Base-by-base conservation (phyloP, 179 eudicot genomes). In the Monotropa hypopitys region DNA sequence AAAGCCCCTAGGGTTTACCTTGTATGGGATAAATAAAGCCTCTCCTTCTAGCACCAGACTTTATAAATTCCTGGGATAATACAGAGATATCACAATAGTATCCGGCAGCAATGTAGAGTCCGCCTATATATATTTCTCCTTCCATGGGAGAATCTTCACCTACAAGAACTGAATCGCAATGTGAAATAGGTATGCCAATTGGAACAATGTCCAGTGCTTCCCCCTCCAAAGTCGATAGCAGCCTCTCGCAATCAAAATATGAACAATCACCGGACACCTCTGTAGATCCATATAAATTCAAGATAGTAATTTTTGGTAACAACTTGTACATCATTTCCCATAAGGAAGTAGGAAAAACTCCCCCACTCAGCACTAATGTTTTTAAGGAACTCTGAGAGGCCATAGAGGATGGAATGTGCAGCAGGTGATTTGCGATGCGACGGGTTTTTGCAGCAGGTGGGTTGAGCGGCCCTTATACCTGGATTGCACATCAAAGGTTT, bases 251-350 rank as follows among this genome's bases (percentile, higher is more conserved):
- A 76, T 95, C 95, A 81, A 91, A 95, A 84, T 86, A 95, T 59
- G 93, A 88, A 84, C 97, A 95, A 79, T 95, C 99, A 65, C 97
- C 99, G 38, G 97, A 88, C 50, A 89, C 99, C 93, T 95, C 99
- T 28, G 99, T 93, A 75, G 97, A 91, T 26, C 99, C 99, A 84
- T 95, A 95, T n/a, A 93, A 81, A 84, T 95, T 95, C 86, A 95
- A 88, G 79, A 95, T 86, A 76, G 77, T 38, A 78, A 93, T 86
- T 74, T 70, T 78, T 21, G 97, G 95, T 76, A 95, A 86, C 76
- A 84, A 57, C 84, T 85, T 77, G 54, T 84, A 72, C 81, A 93
- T 87, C 74, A 13, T 75, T 69, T 82, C 71, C 92, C 92, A 91
- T 81, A 95, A 84, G 66, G 92, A 81, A 49, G 87, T 30, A 32